Conservation (phyloP, 2,329 filamentous ascomycete genomes). For the Cladosporium sp. region DNA sequence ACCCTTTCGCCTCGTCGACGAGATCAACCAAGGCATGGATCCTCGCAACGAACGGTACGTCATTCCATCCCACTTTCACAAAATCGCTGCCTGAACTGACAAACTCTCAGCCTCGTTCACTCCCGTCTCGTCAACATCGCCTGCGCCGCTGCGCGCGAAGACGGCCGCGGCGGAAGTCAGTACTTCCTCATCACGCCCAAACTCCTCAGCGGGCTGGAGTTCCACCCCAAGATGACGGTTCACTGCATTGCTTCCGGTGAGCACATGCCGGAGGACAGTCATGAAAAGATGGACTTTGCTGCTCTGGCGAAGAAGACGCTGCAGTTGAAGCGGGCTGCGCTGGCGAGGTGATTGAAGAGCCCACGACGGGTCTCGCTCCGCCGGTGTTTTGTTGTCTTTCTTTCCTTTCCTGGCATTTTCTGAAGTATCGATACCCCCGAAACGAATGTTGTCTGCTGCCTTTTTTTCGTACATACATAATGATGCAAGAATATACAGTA, state of each 20-base stretch:
- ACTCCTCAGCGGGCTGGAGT: constrained; percentile 76
- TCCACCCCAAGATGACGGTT: constrained; percentile 86
- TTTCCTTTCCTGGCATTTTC: not conserved
- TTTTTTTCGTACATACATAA: not conserved
- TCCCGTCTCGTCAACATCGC: constrained; percentile 98
- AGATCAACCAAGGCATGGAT: constrained; percentile 99
- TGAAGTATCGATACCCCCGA: not conserved
- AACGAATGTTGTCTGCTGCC: not conserved
- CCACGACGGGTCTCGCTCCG: no score
- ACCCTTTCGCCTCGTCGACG: constrained; percentile 96
- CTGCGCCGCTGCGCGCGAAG: constrained; percentile 53
- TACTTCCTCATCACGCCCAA: constrained; percentile 99
- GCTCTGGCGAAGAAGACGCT: constrained; percentile 33
- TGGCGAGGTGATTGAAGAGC: not conserved
- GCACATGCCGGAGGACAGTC: constrained; percentile 41
- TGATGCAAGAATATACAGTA: not conserved
- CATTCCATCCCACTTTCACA: no score
- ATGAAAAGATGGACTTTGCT: constrained; percentile 38
- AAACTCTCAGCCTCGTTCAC: constrained; percentile 67
- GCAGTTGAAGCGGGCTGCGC: constrained; percentile 16
- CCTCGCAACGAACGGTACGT: constrained; percentile 81
- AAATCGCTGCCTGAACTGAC: constrained; percentile 11
- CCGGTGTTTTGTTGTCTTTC: not conserved
- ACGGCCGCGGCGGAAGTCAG: constrained; percentile 36
- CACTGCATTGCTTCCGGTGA: constrained; percentile 92